phyloP scores from a whole-genome alignment of 805 yeast species.

The Hanseniaspora lindneri region DNA sequence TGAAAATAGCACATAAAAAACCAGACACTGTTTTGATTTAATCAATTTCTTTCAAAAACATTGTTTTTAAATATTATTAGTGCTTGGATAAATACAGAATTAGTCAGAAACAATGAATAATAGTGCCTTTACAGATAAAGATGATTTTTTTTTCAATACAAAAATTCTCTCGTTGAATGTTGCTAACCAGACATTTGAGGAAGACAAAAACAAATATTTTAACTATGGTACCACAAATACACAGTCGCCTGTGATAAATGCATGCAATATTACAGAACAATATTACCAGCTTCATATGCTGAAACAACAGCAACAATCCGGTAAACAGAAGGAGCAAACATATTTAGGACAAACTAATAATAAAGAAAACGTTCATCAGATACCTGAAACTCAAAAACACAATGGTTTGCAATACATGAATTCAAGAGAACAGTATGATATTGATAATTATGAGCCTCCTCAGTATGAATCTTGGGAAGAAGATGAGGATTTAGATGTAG shows the following conservation, averaged over 20 bases:
- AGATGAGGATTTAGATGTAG: slow-evolving; percentile 12
- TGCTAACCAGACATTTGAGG: background rate
- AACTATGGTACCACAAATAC: background rate
- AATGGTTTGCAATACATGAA: background rate
- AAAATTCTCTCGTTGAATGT: background rate
- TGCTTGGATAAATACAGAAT: too few relatives aligned
- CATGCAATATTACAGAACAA: background rate
- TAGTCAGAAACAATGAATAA: too few relatives aligned
- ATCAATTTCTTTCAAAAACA: too few relatives aligned
- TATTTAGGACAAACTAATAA: background rate
- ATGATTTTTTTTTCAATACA: background rate
- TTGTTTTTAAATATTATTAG: too few relatives aligned
- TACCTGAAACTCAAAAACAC: background rate
- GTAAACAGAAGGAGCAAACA: background rate
- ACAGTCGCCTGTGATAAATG: background rate
- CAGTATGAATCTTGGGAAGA: slow-evolving; percentile 16
- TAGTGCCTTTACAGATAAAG: background rate
- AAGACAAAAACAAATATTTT: background rate
- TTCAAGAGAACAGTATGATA: slow-evolving; percentile 10
- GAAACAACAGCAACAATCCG: background rate
- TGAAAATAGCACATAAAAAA: too few relatives aligned
- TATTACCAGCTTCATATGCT: background rate
- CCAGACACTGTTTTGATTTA: too few relatives aligned
- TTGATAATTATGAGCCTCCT: slow-evolving; percentile 13
- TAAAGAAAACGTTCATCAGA: background rate